Evolutionary conservation across 768 basidiomycete species (phyloP).

Genomic region (Phallus indusiatus): DNA sequence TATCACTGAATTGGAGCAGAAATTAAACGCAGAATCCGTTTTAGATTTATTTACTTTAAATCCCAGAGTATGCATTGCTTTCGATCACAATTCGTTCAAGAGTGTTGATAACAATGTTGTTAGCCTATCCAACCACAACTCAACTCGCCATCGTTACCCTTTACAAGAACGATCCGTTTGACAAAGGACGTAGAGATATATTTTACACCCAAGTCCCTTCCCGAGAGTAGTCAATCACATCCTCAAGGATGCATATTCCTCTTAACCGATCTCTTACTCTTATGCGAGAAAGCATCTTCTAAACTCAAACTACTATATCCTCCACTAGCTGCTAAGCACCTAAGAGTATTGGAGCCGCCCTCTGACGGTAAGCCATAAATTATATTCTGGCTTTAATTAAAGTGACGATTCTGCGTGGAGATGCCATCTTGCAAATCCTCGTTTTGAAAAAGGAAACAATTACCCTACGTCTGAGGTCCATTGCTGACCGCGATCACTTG

Average conservation of each 20-base stretch:
- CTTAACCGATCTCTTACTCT: constrained; percentile 84
- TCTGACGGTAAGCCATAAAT: constrained; percentile 41
- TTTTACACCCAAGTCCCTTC: constrained; percentile 66
- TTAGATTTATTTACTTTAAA: constrained; percentile 95
- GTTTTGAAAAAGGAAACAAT: constrained; percentile 87
- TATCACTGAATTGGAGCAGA: constrained; percentile 69
- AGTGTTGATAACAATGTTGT: constrained; percentile 4
- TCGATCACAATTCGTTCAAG: neutral
- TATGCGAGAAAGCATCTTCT: constrained; percentile 63
- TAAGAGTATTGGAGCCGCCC: constrained; percentile 55
- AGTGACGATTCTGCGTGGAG: constrained; percentile 29
- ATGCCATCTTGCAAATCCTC: constrained; percentile 61
- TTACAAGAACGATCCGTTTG: constrained; percentile 64
- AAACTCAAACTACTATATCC: constrained; percentile 95
- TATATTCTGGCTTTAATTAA: constrained; percentile 15
- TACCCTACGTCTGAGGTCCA: constrained; percentile 51
- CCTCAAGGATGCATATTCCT: constrained; percentile 75
- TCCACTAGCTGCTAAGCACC: constrained; percentile 88
- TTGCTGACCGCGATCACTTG: constrained; percentile 50
- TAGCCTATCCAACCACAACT: constrained; percentile 91
- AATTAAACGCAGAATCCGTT: constrained; percentile 67
- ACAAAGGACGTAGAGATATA: constrained; percentile 64
- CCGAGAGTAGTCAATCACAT: constrained; percentile 63
- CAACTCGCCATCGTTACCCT: constrained; percentile 67
- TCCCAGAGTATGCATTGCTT: constrained; percentile 53